A percentile compares a stretch with the other conserved stretches of the same genome.
Conservation (phyloP, 2,329 filamentous ascomycete species). For the Xylaria arbuscula region DNA sequence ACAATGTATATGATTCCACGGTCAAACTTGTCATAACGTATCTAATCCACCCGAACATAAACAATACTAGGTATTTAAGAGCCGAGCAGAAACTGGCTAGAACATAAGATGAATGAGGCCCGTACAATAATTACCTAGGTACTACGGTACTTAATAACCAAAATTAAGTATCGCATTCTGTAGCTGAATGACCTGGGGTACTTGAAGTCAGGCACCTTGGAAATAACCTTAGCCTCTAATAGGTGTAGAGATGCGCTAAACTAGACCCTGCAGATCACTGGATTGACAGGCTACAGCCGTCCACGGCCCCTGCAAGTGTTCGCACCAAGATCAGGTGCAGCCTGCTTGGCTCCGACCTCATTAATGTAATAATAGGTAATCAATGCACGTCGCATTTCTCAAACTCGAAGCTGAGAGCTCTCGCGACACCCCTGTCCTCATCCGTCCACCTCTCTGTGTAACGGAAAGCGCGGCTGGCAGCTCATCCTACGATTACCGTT, state of each 20-base stretch:
- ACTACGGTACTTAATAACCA: neutral
- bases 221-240: too few relatives aligned
- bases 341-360: neutral
- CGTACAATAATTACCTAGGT: neutral
- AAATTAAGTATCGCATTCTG: neutral
- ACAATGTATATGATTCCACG: slow-evolving; percentile 26
- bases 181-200: neutral
- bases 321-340: slow-evolving; percentile 12
- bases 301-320: slow-evolving; percentile 1
- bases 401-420: slow-evolving; percentile 12
- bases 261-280: slow-evolving; percentile 35
- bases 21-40: neutral
- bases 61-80: neutral
- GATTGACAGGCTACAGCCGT: slow-evolving; percentile 16
- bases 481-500: neutral
- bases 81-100: neutral
- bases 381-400: slow-evolving; percentile 16
- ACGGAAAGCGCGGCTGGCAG: neutral
- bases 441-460: neutral
- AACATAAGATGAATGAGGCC: neutral
- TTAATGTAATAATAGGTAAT: neutral
- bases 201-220: neutral
- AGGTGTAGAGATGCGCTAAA: slow-evolving; percentile 22
- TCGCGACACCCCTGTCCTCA: slow-evolving; percentile 2
- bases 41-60: neutral